These are phyloP conservation scores for Paraurostyla sp. DNA, from an alignment of 73 alveolate genomes.

Conservation along the genomic window DNA sequence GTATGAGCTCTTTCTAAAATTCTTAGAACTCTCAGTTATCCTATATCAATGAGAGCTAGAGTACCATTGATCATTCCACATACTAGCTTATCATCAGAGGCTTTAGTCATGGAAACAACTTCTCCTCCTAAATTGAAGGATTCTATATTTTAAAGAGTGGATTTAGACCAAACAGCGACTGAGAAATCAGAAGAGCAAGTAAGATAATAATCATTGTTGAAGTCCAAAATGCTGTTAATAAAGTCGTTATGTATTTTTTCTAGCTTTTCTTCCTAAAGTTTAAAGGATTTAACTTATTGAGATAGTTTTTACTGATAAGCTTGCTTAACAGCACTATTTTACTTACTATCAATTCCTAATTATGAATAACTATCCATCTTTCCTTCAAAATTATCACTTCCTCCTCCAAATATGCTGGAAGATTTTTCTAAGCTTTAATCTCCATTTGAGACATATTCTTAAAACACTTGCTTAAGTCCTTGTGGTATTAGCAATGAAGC, in stretches of 20 bases:
- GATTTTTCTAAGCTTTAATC: background rate
- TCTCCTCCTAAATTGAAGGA: background rate
- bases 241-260: slow-evolving; percentile 31
- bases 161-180: slow-evolving; percentile 16
- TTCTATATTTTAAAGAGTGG: background rate
- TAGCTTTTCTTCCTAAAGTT: background rate
- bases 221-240: background rate
- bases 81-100: background rate
- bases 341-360: no score
- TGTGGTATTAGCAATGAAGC: slow-evolving; percentile 35
- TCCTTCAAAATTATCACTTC: no score
- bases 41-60: slow-evolving; percentile 25
- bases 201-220: slow-evolving; percentile 12
- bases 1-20: slow-evolving; percentile 36
- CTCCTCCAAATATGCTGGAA: no score
- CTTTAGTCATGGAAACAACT: slow-evolving; percentile 28
- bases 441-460: background rate
- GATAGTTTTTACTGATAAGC: background rate
- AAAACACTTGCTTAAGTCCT: background rate
- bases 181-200: slow-evolving; percentile 39
- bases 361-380: no score
- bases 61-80: slow-evolving; percentile 55
- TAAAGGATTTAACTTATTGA: background rate
- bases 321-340: background rate
- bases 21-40: background rate